phyloP scores from a whole-genome alignment of 1,139 yeast genomes.

The Hyphopichia pseudoburtonii region DNA sequence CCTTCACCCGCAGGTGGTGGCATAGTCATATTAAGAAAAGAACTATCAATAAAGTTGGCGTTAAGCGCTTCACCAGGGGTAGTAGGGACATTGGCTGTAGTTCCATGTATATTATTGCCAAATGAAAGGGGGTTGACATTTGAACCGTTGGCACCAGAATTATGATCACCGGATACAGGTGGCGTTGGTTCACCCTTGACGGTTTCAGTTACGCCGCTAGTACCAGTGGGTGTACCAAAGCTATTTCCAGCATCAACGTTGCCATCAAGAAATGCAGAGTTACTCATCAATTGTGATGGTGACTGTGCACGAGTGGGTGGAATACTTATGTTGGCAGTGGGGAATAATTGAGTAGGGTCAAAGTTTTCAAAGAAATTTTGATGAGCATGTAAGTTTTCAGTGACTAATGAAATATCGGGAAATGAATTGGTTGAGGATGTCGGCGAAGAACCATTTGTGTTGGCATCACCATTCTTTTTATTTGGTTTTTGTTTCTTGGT shows the following conservation, averaged over 20 bases:
- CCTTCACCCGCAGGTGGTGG: conserved; percentile 39
- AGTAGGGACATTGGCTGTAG: conserved; percentile 15
- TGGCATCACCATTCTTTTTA: not conserved
- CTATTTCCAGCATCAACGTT: not conserved
- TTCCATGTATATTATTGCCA: conserved; percentile 4
- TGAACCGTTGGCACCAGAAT: not conserved
- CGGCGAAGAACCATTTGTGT: conserved; percentile 24
- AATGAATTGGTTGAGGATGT: conserved; percentile 40
- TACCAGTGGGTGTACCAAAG: not conserved
- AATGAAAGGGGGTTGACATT: conserved; percentile 6
- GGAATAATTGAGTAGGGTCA: conserved; percentile 52
- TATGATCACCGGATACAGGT: not conserved
- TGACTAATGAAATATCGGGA: conserved; percentile 49
- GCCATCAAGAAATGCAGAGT: not conserved
- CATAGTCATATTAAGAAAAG: conserved; percentile 46
- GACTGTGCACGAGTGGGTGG: conserved; percentile 44
- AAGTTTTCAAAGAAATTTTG: conserved; percentile 46
- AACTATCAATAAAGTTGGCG: conserved; percentile 46
- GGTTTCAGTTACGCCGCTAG: not conserved
- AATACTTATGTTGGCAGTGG: conserved; percentile 32
- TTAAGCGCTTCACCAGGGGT: conserved; percentile 35
- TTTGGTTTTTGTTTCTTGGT: not conserved
- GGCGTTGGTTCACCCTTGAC: not conserved
- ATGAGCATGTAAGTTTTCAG: conserved; percentile 43
- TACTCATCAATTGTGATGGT: conserved; percentile 16